Conservation (phyloP, 1,284 basidiomycete species). For the Boletus albobrunnescens region DNA sequence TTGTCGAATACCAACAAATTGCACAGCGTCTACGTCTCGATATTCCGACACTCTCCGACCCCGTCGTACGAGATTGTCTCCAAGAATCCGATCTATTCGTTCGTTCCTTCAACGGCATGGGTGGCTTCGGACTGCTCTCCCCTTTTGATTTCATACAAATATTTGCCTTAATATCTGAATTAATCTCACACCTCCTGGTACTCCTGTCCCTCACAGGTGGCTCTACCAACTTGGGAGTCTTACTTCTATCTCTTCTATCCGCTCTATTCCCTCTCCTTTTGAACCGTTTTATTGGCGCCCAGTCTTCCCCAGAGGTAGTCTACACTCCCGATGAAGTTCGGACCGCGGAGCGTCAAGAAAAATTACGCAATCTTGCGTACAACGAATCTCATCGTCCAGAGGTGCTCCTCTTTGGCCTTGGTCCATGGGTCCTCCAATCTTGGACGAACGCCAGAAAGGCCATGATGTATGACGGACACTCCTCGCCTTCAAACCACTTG, state of each 20-base stretch:
- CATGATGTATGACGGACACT: constrained; percentile 53
- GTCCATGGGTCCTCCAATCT: constrained; percentile 72
- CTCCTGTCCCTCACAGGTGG: constrained; percentile 64
- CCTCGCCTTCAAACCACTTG: constrained; percentile 37
- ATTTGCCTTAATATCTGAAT: constrained; percentile 64
- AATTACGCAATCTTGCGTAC: constrained; percentile 66
- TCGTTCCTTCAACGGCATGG: constrained; percentile 63
- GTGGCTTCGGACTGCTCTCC: constrained; percentile 67
- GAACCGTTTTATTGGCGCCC: constrained; percentile 43
- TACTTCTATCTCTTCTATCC: constrained; percentile 58
- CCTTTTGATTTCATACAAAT: constrained; percentile 74
- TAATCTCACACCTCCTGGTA: constrained; percentile 63
- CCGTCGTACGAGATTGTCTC: constrained; percentile 67
- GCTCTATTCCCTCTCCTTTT: constrained; percentile 52
- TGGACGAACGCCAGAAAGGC: constrained; percentile 65
- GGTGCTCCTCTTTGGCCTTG: constrained; percentile 73
- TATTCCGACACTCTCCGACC: constrained; percentile 70
- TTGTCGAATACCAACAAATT: constrained; percentile 73
- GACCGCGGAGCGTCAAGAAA: constrained; percentile 64
- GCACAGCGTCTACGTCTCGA: constrained; percentile 72
- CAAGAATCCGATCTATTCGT: constrained; percentile 80
- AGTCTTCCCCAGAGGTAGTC: constrained; percentile 42
- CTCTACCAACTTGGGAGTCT: constrained; percentile 50
- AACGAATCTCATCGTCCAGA: constrained; percentile 70
- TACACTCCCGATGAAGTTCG: constrained; percentile 52